Evolutionary conservation across 306 rosid species (phyloP).

Genomic region (Luffa aegyptiaca): DNA sequence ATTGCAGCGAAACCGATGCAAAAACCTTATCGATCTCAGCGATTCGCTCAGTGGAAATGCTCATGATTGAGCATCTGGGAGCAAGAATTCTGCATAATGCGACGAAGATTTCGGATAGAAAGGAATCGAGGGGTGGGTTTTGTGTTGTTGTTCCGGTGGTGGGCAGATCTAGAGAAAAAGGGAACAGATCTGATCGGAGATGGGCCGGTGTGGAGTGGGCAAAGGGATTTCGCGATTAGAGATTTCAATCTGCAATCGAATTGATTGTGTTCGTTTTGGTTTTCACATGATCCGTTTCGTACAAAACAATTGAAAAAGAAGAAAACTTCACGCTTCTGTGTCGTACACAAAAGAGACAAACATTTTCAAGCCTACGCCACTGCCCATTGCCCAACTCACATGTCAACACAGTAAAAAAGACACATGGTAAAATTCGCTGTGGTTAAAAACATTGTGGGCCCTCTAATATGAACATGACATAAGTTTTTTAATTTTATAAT

Average conservation of each 20-base stretch:
- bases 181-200: conserved; percentile 7
- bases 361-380: not conserved
- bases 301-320: not conserved
- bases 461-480: not conserved
- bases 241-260: not conserved
- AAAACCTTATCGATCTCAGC: conserved; percentile 6
- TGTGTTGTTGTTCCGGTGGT: not conserved
- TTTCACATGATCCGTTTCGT: conserved; percentile 11
- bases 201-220: not conserved
- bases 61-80: conserved; percentile 8
- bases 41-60: conserved; percentile 3
- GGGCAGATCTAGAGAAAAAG: not conserved
- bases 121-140: not conserved
- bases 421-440: not conserved
- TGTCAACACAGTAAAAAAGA: not conserved
- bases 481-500: too few species aligned
- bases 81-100: conserved; percentile 12
- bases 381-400: not conserved
- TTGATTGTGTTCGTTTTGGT: not conserved
- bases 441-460: not conserved
- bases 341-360: not conserved
- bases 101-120: not conserved
- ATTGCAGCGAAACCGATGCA: conserved; percentile 11
- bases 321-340: conserved; percentile 1
- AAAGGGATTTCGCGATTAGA: not conserved